These are phyloP conservation scores for Sequoia sempervirens DNA, from an alignment of 75 land plant species.

Conservation along the genomic window DNA sequence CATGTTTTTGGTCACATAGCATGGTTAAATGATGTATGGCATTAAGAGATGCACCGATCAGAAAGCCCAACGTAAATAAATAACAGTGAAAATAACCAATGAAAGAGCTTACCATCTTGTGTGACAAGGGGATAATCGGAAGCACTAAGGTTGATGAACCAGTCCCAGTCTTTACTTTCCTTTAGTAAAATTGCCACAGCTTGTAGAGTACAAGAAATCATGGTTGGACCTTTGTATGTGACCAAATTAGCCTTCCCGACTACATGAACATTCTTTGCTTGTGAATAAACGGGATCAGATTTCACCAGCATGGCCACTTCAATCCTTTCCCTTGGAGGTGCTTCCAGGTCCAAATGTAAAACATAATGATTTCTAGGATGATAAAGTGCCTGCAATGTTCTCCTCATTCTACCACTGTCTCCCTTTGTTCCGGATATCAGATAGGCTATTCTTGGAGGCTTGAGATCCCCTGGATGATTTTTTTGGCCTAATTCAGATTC, in stretches of 20 bases:
- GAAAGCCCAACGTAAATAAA: neutral
- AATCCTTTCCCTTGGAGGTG: conserved; percentile 81
- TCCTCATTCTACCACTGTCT: conserved; percentile 80
- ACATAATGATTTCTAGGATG: conserved; percentile 90
- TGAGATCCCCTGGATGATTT: conserved; percentile 3
- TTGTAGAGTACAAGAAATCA: conserved; percentile 93
- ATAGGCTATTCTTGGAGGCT: conserved; percentile 79
- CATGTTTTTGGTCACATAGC: neutral
- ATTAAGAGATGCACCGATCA: neutral
- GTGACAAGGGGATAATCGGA: conserved; percentile 96
- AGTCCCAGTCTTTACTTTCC: conserved; percentile 85
- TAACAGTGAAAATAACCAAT: neutral
- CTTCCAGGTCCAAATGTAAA: conserved; percentile 90
- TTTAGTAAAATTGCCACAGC: conserved; percentile 79
- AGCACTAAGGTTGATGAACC: conserved; percentile 97
- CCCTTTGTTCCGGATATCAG: conserved; percentile 92
- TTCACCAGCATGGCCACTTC: conserved; percentile 66
- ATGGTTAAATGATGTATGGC: neutral
- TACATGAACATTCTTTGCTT: conserved; percentile 75
- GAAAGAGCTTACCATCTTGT: conserved; percentile 78
- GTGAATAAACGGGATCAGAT: conserved; percentile 51
- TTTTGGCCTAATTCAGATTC: conserved; percentile 32
- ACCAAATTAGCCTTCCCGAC: conserved; percentile 86
- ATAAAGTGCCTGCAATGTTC: conserved; percentile 83
- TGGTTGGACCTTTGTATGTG: conserved; percentile 91